Evolutionary conservation across 129 eudicot genomes (phyloP), one percentile per base, ranked within the genome.

Genomic region (Artemisia annua): DNA sequence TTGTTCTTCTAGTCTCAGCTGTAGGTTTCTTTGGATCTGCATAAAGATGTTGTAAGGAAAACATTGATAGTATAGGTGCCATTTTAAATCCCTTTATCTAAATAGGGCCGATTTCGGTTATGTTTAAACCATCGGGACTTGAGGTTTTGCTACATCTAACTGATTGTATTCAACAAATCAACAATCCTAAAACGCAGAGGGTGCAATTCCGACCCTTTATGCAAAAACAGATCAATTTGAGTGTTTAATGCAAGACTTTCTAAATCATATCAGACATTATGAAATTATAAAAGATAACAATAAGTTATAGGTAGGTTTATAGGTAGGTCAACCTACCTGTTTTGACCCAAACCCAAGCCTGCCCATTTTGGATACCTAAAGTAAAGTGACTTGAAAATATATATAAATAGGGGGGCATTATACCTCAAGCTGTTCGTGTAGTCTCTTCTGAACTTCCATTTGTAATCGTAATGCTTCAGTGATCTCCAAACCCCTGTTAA

Each of bases 351-450:
- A 61, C 46, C 19, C 48, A 61, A 5, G 6, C 18, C n/a, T 3
- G 32, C 28, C 54, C 14, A 32, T 4, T 66, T 66, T 66, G 53
- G 54, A 0, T 15, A 17, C 30, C 32, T 19, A 46, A 17, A 5
- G 17, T 60, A 24, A 59, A 15, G 12, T 50, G 16, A 30, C 20
- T 32, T 51, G 15, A 20, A 35, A 6, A 35, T 18, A 30, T 53
- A 63, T 20, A 2, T 9, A 32, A 30, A 74, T 9, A 51, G 53
- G 26, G 11, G 53, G 53, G 35, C 48, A 17, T 18, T 63, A 63
- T 80, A 92, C 97, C 96, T 92, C 97, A 75, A 92, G 96, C 82
- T 92, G 97, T 83, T 88, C 93, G 60, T 92, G 97, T 30, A 92
- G 70, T 52, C 91, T 84, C 81, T 92, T 92, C 68, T 92, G 97